Evolutionary conservation across 352 stramenopile species (phyloP).

Genomic region (Phytopythium oedochilum): DNA sequence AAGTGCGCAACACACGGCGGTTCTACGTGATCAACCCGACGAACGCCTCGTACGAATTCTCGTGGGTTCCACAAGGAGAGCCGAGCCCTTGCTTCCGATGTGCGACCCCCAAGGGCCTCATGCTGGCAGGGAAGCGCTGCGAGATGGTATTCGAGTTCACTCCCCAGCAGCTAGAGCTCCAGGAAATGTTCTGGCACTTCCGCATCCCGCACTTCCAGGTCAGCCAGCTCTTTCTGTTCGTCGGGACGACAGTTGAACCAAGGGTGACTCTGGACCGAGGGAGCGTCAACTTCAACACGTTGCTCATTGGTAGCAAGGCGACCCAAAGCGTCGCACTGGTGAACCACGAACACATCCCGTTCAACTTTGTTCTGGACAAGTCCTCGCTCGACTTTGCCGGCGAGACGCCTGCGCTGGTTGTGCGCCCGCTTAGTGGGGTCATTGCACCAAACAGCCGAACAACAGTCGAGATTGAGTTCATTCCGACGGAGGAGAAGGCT

Average conservation of each 20-base stretch:
- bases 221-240: conserved; percentile 89
- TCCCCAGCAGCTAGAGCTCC: conserved; percentile 81
- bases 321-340: conserved; percentile 87
- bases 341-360: conserved; percentile 92
- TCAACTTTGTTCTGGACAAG: conserved; percentile 95
- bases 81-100: conserved; percentile 85
- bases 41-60: conserved; percentile 92
- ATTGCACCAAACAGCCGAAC: conserved; percentile 85
- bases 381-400: conserved; percentile 74
- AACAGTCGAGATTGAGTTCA: conserved; percentile 87
- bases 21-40: conserved; percentile 95
- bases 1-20: conserved; percentile 88
- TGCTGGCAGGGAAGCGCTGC: conserved; percentile 90
- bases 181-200: conserved; percentile 93
- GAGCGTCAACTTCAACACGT: conserved; percentile 90
- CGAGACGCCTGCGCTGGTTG: conserved; percentile 68
- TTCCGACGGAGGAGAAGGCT: conserved; percentile 87
- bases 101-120: conserved; percentile 86
- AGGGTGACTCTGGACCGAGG: conserved; percentile 84
- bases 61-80: conserved; percentile 80
- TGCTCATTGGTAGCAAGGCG: conserved; percentile 87
- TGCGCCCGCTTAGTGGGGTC: conserved; percentile 86
- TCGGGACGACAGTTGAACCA: conserved; percentile 89
- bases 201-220: conserved; percentile 87
- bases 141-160: conserved; percentile 97